Percentiles rank a stretch among this genome's conserved stretches.
Evolutionary conservation across 768 basidiomycete genomes (phyloP).

Genomic region (Pulveroboletus sp.): DNA sequence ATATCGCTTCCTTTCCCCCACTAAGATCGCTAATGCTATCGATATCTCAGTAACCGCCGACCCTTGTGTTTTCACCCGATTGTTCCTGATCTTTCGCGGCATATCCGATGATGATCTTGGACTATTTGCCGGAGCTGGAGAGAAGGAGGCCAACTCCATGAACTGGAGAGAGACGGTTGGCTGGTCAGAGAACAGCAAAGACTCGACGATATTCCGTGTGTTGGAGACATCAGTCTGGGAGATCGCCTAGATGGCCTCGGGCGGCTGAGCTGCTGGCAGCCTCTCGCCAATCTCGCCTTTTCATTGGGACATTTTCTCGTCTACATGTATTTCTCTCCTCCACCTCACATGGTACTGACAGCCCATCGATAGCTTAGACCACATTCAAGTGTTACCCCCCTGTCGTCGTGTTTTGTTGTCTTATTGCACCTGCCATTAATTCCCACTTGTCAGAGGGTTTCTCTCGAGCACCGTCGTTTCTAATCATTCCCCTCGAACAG

Average conservation of each 20-base stretch:
- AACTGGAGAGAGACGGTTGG: conserved; percentile 83
- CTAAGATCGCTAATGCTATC: conserved; percentile 79
- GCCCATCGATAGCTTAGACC: conserved; percentile 25
- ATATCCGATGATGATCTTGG: conserved; percentile 77
- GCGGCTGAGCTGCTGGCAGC: conserved; percentile 21
- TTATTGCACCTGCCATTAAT: conserved; percentile 16
- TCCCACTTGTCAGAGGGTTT: conserved; percentile 3
- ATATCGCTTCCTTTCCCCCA: conserved; percentile 81
- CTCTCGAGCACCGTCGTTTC: conserved; percentile 4
- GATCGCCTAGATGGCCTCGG: conserved; percentile 40
- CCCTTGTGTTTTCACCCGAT: conserved; percentile 76
- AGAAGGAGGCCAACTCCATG: conserved; percentile 78
- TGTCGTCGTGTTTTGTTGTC: conserved; percentile 19
- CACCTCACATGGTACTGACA: conserved; percentile 6
- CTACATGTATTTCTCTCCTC: conserved; percentile 5
- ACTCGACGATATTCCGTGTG: conserved; percentile 69
- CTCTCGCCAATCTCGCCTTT: neutral
- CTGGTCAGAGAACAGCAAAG: conserved; percentile 81
- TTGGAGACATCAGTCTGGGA: conserved; percentile 80
- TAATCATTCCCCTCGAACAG: conserved; percentile 8
- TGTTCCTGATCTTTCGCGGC: conserved; percentile 86
- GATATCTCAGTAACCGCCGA: conserved; percentile 83
- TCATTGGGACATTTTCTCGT: conserved; percentile 12
- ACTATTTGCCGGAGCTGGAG: conserved; percentile 72
- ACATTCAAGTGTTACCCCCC: conserved; percentile 19